Conservation (phyloP, 1,284 basidiomycete species). For the Lignosus rhinocerotis region DNA sequence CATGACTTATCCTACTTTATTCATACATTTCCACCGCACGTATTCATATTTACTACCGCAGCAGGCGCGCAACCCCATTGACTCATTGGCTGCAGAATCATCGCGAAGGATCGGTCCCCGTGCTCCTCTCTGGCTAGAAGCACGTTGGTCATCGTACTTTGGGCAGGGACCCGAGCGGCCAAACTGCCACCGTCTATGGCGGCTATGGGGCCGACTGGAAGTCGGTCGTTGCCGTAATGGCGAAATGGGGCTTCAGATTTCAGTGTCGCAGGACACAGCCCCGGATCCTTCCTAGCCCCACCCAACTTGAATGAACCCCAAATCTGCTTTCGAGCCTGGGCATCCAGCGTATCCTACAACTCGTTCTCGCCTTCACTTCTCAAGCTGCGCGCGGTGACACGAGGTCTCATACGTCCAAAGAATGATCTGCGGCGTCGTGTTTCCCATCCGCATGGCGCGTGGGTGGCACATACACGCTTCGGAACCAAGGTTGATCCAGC, state of each 20-base stretch:
- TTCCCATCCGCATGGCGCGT: constrained; percentile 7
- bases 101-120: constrained; percentile 18
- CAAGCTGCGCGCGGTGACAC: constrained; percentile 9
- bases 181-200: constrained; percentile 8
- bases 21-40: constrained; percentile 10
- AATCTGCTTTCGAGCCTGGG: background rate
- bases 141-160: background rate
- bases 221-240: constrained; percentile 8
- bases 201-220: constrained; percentile 8
- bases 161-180: background rate
- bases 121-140: constrained; percentile 9
- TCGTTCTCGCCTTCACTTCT: constrained; percentile 5
- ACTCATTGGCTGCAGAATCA: constrained; percentile 16
- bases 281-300: constrained; percentile 4
- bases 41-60: constrained; percentile 6
- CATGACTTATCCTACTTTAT: constrained; percentile 14
- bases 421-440: constrained; percentile 15
- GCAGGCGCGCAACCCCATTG: constrained; percentile 11
- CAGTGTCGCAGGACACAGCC: constrained; percentile 14
- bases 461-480: background rate
- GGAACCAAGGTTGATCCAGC: background rate
- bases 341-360: constrained; percentile 5
- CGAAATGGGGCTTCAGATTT: background rate
- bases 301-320: constrained; percentile 7
- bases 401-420: constrained; percentile 1